Conservation (phyloP, 768 basidiomycete species). For the Termitomyces sp. region DNA sequence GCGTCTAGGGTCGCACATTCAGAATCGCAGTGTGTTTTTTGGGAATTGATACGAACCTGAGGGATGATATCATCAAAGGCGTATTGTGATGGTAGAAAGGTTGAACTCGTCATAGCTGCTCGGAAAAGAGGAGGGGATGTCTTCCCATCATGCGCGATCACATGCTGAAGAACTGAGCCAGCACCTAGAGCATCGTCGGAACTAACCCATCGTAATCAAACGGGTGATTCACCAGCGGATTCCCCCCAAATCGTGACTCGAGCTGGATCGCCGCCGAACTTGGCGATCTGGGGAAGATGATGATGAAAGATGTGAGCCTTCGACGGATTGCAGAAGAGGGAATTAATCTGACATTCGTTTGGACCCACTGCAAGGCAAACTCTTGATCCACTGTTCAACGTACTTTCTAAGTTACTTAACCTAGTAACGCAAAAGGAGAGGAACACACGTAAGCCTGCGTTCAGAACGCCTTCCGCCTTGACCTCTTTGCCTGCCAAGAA, state of each 20-base stretch:
- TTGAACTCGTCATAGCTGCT: conserved; percentile 39
- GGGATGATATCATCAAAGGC: conserved; percentile 31
- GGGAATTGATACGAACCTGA: conserved; percentile 2
- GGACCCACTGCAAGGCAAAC: conserved; percentile 37
- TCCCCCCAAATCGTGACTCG: conserved; percentile 39
- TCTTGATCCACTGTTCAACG: conserved; percentile 33
- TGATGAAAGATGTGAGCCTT: too few relatives aligned
- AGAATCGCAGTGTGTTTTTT: too few relatives aligned
- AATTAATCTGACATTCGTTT: conserved; percentile 24
- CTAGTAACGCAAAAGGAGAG: not conserved
- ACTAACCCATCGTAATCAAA: too few relatives aligned
- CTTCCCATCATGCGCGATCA: conserved; percentile 40
- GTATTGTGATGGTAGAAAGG: conserved; percentile 40
- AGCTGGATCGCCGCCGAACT: conserved; percentile 35
- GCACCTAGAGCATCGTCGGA: conserved; percentile 23
- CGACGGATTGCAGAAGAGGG: not conserved
- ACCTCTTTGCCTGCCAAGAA: conserved; percentile 39
- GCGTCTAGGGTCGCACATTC: not conserved
- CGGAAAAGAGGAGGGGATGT: conserved; percentile 39
- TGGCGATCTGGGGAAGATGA: not conserved
- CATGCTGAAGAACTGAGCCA: conserved; percentile 44
- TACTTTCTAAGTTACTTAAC: too few relatives aligned
- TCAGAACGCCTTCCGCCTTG: conserved; percentile 35
- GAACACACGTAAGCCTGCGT: conserved; percentile 41
- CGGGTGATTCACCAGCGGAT: conserved; percentile 25